Conservation (phyloP, 495 filamentous ascomycete species). For the Penicillium chermesinum region DNA sequence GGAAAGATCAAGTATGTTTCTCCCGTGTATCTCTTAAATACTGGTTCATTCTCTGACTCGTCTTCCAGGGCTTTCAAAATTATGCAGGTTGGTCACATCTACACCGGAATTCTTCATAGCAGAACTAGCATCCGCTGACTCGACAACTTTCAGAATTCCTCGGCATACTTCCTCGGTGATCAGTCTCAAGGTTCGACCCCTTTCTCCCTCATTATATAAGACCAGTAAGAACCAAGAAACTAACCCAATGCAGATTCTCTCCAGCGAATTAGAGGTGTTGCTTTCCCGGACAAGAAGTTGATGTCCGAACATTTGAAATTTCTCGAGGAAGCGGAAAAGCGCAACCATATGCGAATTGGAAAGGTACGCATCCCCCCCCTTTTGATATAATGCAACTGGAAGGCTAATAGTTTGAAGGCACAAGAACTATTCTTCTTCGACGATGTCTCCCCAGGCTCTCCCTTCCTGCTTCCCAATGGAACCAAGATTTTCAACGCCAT, state of each 20-base stretch:
- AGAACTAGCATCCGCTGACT: not conserved
- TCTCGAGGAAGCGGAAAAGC: conserved; percentile 91
- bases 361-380: conserved; percentile 23
- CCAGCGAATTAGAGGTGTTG: conserved; percentile 93
- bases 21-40: not conserved
- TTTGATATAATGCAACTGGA: not conserved
- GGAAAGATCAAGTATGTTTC: conserved; percentile 63
- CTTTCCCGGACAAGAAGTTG: conserved; percentile 93
- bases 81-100: conserved; percentile 55
- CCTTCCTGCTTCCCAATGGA: conserved; percentile 90
- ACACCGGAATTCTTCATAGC: no score
- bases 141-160: conserved; percentile 63
- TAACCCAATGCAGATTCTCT: no score
- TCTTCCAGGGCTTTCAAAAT: conserved; percentile 65
- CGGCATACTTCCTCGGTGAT: conserved; percentile 94
- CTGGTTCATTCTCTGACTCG: not conserved
- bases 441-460: conserved; percentile 83
- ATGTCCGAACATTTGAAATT: conserved; percentile 88
- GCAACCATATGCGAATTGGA: conserved; percentile 86
- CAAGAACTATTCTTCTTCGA: conserved; percentile 98
- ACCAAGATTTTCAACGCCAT: conserved; percentile 88
- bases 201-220: no score
- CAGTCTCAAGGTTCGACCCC: no score
- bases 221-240: no score
- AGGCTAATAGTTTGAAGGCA: conserved; percentile 35